Evolutionary conservation across 495 filamentous ascomycete species (phyloP), one percentile per base, ranked within the genome.

Genomic region (Talaromyces stipitatus): DNA sequence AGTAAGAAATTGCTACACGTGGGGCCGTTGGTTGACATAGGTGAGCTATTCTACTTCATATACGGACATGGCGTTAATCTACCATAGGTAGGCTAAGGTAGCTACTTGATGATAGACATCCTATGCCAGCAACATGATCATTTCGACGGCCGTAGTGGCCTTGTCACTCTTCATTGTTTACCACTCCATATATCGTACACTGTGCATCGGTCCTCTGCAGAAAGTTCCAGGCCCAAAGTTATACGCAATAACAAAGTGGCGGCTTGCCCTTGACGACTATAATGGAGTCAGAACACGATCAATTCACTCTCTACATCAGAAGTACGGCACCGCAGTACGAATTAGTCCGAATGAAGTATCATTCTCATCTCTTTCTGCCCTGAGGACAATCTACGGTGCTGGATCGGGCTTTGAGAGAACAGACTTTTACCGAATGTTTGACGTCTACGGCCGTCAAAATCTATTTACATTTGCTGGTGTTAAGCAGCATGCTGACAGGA

Each of bases 361-460:
- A 0, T 74, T 78, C 56, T 64, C 61, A 41, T 62, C 55, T 28
- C 54, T 64, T 2, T 54, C 69, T 0, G 65, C 69, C 0, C 22
- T 69, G 41, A 58, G 63, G 1, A 41, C 60, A 0, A 78, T 78
- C 29, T 78, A 76, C 51, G 74, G 74, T 2, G 69, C 74, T 2
- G 73, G 74, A 1, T 70, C 61, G 27, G 64, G 62, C 2, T 78
- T 75, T 55, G 68, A 70, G 36, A 23, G 74, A 14, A 66, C 68
- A 0, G 18, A 36, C 0, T 78, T 75, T 57, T 78, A 78, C 43
- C 62, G 62, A 9, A 75, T 76, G 67, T 78, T 78, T 51, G 68
- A 71, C 30, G 68, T 63, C 0, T 75, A 74, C 38, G 72, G 70
- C 2, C 54, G 63, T 2, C 55, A 65, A 50, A 69, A 71, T 23